A percentile compares a stretch with the other conserved stretches of the same genome.
phyloP scores from a whole-genome alignment of 208 protist species.

The Crithidia brevicula region DNA sequence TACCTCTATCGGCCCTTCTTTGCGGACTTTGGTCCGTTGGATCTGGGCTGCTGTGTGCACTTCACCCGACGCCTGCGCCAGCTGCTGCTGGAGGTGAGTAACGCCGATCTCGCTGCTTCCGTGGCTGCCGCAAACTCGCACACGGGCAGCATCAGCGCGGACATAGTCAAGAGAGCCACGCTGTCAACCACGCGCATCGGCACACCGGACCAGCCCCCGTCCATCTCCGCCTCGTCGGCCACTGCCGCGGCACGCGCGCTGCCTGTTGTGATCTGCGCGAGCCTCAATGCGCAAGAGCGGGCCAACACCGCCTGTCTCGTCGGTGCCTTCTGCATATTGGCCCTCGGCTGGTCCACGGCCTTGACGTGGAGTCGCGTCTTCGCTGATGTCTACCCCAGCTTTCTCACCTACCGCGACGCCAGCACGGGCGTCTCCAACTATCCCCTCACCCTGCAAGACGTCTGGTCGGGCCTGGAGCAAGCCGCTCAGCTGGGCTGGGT shows the following conservation, averaged over 20 bases:
- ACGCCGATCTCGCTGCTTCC: constrained; percentile 14
- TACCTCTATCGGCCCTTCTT: constrained; percentile 93
- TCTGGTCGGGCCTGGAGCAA: constrained; percentile 70
- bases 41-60: constrained; percentile 72
- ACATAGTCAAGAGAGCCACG: background rate
- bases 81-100: constrained; percentile 37
- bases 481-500: constrained; percentile 81
- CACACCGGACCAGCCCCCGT: no score
- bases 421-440: constrained; percentile 82
- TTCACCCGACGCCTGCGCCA: constrained; percentile 66
- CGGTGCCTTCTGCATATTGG: constrained; percentile 72
- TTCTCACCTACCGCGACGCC: constrained; percentile 95
- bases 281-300: constrained; percentile 74
- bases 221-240: background rate
- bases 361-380: constrained; percentile 66
- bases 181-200: no score
- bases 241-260: background rate
- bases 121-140: background rate
- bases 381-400: constrained; percentile 66
- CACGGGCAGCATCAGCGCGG: background rate
- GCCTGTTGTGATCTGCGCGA: constrained; percentile 62
- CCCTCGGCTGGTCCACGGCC: constrained; percentile 59
- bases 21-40: constrained; percentile 94
- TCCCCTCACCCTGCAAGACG: constrained; percentile 84
- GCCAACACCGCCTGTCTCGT: constrained; percentile 89